These are phyloP conservation scores for Coniochaeta sp. DNA, from an alignment of 2,329 filamentous ascomycete species.

Conservation along the genomic window DNA sequence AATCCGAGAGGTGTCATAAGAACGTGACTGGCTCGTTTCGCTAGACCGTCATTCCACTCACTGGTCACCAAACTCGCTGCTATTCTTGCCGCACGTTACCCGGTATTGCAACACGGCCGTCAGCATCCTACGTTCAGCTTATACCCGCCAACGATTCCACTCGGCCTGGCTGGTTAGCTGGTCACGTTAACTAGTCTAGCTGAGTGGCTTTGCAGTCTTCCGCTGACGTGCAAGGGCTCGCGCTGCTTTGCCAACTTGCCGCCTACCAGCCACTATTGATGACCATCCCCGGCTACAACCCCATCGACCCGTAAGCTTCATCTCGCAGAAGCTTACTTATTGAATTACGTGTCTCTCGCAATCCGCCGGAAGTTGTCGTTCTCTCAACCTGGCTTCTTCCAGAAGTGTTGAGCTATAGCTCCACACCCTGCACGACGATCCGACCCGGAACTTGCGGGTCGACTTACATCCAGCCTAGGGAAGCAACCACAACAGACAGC, in stretches of 20 bases:
- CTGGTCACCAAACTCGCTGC: constrained; percentile 12
- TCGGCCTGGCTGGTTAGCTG: background rate
- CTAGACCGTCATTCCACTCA: constrained; percentile 24
- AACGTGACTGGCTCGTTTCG: constrained; percentile 30
- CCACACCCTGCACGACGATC: background rate
- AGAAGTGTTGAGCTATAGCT: background rate
- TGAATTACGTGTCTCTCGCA: background rate
- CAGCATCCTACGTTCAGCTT: constrained; percentile 12
- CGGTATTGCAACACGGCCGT: constrained; percentile 9
- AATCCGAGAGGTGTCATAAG: constrained; percentile 23
- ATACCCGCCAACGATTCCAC: constrained; percentile 5
- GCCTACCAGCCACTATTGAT: background rate
- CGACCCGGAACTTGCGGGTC: background rate
- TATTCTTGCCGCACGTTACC: constrained; percentile 16
- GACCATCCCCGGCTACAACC: background rate
- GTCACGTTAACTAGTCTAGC: background rate
- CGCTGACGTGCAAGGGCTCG: background rate
- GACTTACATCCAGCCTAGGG: background rate
- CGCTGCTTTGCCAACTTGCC: background rate
- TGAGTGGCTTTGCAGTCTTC: background rate
- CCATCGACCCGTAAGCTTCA: background rate
- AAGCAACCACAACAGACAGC: background rate
- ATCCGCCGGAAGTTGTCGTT: background rate
- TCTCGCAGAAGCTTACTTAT: background rate
- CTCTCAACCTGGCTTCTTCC: background rate